These are phyloP conservation scores for Hypoxylon sp. DNA, from an alignment of 2,329 filamentous ascomycete genomes.

Conservation along the genomic window DNA sequence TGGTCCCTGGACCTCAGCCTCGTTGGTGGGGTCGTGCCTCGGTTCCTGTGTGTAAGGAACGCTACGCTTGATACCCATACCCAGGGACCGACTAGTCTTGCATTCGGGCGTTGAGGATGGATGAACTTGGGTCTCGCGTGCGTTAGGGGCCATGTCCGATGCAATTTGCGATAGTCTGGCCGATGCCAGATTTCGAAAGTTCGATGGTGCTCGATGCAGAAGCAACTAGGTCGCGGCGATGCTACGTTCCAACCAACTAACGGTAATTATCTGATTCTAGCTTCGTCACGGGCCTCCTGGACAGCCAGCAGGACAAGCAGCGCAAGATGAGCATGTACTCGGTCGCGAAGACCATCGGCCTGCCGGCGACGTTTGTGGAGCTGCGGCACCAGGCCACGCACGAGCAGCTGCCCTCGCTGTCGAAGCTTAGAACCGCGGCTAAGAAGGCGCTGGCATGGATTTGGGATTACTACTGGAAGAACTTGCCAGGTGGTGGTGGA, in stretches of 20 bases:
- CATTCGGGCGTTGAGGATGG: slow-evolving; percentile 1
- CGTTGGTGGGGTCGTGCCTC: neutral
- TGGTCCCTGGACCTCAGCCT: neutral
- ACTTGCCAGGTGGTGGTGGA: slow-evolving; percentile 46
- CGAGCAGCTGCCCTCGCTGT: slow-evolving; percentile 81
- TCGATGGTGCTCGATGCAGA: no score
- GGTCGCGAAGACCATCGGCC: slow-evolving; percentile 71
- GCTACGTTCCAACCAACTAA: slow-evolving; percentile 31
- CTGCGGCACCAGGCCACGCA: slow-evolving; percentile 90
- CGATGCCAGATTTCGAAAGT: no score
- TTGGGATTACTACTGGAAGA: slow-evolving; percentile 86
- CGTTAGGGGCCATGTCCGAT: no score
- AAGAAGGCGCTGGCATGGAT: slow-evolving; percentile 81
- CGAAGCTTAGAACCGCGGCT: slow-evolving; percentile 74
- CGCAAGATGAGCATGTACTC: slow-evolving; percentile 78
- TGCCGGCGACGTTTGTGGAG: slow-evolving; percentile 85
- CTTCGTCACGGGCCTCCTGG: slow-evolving; percentile 82
- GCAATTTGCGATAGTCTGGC: no score
- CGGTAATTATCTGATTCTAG: slow-evolving; percentile 49
- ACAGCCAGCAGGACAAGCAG: slow-evolving; percentile 74
- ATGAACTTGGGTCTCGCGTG: slow-evolving; percentile 3
- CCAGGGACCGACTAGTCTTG: no score
- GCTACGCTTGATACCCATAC: no score
- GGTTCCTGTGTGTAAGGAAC: no score
- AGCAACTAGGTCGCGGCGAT: slow-evolving; percentile 3